These are phyloP conservation scores for Pezizomycotina sp. DNA, from an alignment of 2,329 filamentous ascomycete species.

Conservation along the genomic window DNA sequence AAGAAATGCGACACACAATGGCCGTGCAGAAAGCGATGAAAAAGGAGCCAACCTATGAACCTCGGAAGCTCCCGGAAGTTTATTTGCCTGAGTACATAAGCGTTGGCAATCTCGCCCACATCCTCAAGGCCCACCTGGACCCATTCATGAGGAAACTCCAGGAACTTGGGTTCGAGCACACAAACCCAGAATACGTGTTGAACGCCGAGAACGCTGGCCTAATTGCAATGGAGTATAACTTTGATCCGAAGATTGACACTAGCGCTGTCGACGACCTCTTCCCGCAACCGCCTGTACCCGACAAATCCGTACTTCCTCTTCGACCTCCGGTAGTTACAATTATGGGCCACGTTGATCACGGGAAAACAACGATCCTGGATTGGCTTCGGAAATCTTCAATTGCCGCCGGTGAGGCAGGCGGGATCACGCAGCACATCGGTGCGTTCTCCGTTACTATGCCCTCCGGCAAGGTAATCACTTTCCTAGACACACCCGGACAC, in stretches of 20 bases:
- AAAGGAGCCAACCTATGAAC: constrained; percentile 32
- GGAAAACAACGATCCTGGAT: constrained; percentile 91
- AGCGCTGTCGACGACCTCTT: constrained; percentile 53
- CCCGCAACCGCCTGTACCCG: constrained; percentile 50
- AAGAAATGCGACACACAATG: constrained; percentile 26
- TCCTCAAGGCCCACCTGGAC: constrained; percentile 53
- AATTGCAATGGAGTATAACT: constrained; percentile 83
- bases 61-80: constrained; percentile 42
- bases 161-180: constrained; percentile 77
- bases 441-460: constrained; percentile 85
- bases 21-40: constrained; percentile 29
- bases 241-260: constrained; percentile 60
- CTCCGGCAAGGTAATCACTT: constrained; percentile 78
- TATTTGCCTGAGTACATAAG: constrained; percentile 81
- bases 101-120: constrained; percentile 61
- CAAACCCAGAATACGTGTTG: constrained; percentile 67
- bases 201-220: constrained; percentile 80
- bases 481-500: constrained; percentile 91
- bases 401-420: constrained; percentile 79
- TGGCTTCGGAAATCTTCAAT: constrained; percentile 86
- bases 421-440: constrained; percentile 96
- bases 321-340: constrained; percentile 93
- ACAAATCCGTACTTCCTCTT: constrained; percentile 48
- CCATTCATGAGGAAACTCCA: constrained; percentile 60
- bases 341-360: constrained; percentile 98